A percentile compares a stretch with the other conserved stretches of the same genome.
phyloP scores from a whole-genome alignment of 305 asterid species.

The Vinca major region DNA sequence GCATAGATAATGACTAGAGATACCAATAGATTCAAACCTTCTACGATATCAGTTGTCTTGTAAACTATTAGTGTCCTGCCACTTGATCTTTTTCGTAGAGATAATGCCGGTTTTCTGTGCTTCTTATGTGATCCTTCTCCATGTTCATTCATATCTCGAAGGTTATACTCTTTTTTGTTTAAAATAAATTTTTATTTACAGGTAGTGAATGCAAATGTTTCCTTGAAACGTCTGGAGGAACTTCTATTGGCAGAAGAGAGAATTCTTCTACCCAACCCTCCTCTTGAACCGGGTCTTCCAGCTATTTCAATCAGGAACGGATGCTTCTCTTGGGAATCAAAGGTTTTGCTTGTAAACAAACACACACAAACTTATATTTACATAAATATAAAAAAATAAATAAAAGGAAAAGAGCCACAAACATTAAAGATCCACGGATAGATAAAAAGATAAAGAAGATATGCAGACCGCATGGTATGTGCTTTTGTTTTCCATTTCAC shows the following conservation, averaged over 20 bases:
- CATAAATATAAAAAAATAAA: background rate
- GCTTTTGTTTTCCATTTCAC: background rate
- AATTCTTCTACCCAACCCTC: conserved; percentile 74
- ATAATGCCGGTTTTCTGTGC: background rate
- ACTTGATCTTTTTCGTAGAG: background rate
- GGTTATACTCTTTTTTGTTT: background rate
- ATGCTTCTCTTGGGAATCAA: conserved; percentile 80
- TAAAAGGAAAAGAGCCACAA: background rate
- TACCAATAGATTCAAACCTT: background rate
- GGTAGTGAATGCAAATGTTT: conserved; percentile 92
- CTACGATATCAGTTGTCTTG: background rate
- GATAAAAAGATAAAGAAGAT: background rate
- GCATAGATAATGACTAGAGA: background rate
- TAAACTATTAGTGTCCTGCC: background rate
- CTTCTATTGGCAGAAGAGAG: conserved; percentile 86
- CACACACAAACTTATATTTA: background rate
- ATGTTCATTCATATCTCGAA: background rate
- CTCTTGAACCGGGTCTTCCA: conserved; percentile 67
- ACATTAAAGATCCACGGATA: too few species aligned
- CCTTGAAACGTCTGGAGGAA: conserved; percentile 85
- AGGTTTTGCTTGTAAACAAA: conserved; percentile 33
- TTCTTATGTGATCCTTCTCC: background rate
- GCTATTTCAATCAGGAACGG: conserved; percentile 81
- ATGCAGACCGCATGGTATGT: background rate
- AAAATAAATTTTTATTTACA: conserved; percentile 20